Evolutionary conservation across 257 asterid genomes (phyloP), one percentile per base, ranked within the genome.

Genomic region (Salvia rosmarinus): DNA sequence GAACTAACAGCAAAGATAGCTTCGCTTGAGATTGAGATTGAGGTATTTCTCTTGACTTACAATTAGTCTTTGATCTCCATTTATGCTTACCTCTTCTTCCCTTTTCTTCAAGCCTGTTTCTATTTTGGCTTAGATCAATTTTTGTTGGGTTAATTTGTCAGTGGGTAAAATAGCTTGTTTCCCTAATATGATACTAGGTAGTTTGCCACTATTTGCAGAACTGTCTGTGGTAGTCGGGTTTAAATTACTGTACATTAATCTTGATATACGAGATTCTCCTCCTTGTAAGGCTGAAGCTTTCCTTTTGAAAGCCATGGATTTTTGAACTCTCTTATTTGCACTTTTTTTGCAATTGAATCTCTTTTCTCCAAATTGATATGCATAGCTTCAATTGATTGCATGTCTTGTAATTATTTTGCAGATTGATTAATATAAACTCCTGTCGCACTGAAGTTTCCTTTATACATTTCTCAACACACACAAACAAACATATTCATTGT

Each of bases 1-100:
- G 90, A 74, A 62, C 64, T 95, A 70, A 66, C 82, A 43, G 85
- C 87, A 76, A 95, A 79, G 83, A 89, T 89, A 74, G 79, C 84
- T 62, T 89, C 85, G 5, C 89, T 91, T 83, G 85, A 89, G 82
- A 82, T 82, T 57, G 99, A 95, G 81, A 86, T 82, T 61, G 82
- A 84, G 90, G 99, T 94, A 80, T 63, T 64, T 59, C 14, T 62
- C 10, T 64, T 17, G 14, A 17, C 35, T 17, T 44, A 35, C 69
- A 39, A 68, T 37, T 43, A 68, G 67, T 63, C 69, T 47, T 43
- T 3, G 20, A 5, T 10, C 10, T 62, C 60, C 49, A 11, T 43
- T n/a, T 28, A 14, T 73, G 68, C 51, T n/a, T 34, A 30, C 56
- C 23, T n/a, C n/a, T n/a, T 39, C 68, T 58, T 6, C 7, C 14